Conservation (phyloP, 208 protist species). For the Leishmania tarentolae region DNA sequence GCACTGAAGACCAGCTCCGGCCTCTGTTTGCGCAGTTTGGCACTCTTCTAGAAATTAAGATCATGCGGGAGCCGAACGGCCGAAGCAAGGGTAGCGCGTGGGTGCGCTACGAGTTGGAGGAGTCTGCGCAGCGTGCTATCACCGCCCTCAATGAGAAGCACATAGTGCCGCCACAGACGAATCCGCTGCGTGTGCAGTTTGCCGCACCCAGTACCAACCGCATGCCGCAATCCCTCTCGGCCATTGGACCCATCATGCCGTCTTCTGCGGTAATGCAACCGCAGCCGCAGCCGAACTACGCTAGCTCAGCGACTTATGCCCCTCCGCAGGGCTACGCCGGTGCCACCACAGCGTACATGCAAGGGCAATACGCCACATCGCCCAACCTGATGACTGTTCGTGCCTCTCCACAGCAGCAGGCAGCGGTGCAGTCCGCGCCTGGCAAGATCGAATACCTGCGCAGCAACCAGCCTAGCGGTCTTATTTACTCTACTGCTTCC, state of each 20-base stretch:
- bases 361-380: constrained; percentile 21
- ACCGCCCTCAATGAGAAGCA: constrained; percentile 74
- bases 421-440: constrained; percentile 19
- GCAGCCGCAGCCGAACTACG: constrained; percentile 23
- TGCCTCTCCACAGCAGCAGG: constrained; percentile 23
- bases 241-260: constrained; percentile 24
- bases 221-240: constrained; percentile 14
- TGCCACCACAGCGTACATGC: constrained; percentile 27
- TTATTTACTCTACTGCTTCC: constrained; percentile 25
- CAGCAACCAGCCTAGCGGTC: constrained; percentile 13
- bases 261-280: neutral
- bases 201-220: constrained; percentile 44
- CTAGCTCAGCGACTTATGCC: constrained; percentile 6
- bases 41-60: constrained; percentile 73
- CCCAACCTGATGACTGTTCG: constrained; percentile 29
- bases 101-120: constrained; percentile 78
- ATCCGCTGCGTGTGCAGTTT: constrained; percentile 79
- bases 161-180: constrained; percentile 85
- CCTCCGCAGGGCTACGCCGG: constrained; percentile 25
- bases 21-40: constrained; percentile 77
- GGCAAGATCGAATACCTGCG: constrained; percentile 26
- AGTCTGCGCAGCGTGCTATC: constrained; percentile 68
- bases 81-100: constrained; percentile 83
- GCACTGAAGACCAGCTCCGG: constrained; percentile 79
- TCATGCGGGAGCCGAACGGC: constrained; percentile 81